Evolutionary conservation across 306 rosid species (phyloP), one percentile per base, ranked within the genome.

Genomic region (barrel medic (Medicago truncatula)): DNA sequence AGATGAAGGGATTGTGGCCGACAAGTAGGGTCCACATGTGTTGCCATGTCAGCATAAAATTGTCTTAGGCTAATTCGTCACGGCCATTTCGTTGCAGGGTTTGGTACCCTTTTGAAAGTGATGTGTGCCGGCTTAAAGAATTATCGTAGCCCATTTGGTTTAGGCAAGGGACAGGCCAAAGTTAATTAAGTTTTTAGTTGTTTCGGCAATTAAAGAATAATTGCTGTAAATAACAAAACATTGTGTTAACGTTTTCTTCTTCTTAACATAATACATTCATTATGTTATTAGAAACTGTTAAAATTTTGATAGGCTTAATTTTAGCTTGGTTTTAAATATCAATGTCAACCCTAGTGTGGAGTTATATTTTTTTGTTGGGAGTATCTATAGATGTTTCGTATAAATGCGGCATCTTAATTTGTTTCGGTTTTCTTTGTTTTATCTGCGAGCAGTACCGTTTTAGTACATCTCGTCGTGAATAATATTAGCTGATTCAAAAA

Each of bases 91-190:
- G 69, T 54, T 71, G 69, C 70, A 49, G 76, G 34, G 59, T 46
- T 69, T 81, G 95, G 82, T 83, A 61, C 58, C 36, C 43, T 70
- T 70, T 31, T 11, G 90, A 81, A 54, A 78, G 71, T 66, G 88
- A 87, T 76, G 17, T 83, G 76, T 75, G 93, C 95, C 88, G 95
- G 91, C 93, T 86, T 18, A 58, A 69, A 18, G 4, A 28, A 12
- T 17, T 12, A 53, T 28, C n/a, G 43, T 38, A 77, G 63, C 85
- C 58, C 81, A 46, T 83, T 67, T 62, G 4, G 41, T 62, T 68
- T 62, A 5, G 62, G 62, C 47, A 75, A 75, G 67, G 43, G 84
- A 75, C 81, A 40, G 11, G 59, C 66, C 72, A 39, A 39, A 39
- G 53, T 47, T 61, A 57, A 31, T 1, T 25, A 56, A 67, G 52